phyloP scores from a whole-genome alignment of 176 grass and related monocot species.

The Lolium rigidum region DNA sequence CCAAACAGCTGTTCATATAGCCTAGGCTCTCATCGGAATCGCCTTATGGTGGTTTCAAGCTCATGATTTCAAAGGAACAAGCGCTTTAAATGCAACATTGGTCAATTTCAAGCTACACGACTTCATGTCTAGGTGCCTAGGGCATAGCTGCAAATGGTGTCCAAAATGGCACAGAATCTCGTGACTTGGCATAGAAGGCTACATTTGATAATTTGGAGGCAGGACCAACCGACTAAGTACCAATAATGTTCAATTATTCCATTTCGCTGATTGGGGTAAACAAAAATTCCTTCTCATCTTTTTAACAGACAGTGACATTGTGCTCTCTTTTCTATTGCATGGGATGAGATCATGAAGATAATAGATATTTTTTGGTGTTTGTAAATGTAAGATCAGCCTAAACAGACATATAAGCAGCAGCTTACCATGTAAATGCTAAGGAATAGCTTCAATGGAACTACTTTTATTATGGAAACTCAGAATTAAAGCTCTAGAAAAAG shows the following conservation, averaged over 20 bases:
- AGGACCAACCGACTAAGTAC: not conserved
- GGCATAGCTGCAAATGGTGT: not conserved
- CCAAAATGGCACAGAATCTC: not conserved
- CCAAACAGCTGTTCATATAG: not conserved
- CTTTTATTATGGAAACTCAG: not conserved
- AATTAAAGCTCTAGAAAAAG: not conserved
- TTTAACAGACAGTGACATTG: not conserved
- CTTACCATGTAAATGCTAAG: not conserved
- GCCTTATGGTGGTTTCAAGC: not conserved
- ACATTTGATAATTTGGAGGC: not conserved
- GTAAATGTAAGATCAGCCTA: not conserved
- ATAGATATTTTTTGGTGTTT: not conserved
- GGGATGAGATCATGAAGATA: not conserved
- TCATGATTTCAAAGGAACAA: not conserved
- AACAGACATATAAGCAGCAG: conserved; percentile 4
- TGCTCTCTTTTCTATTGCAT: not conserved
- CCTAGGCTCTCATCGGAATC: not conserved
- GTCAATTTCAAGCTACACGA: not conserved
- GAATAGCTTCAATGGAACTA: not conserved
- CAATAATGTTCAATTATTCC: not conserved
- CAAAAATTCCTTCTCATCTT: not conserved
- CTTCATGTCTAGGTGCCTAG: not conserved
- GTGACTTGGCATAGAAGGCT: not conserved
- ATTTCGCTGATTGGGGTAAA: not conserved
- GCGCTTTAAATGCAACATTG: not conserved